A percentile compares a stretch with the other conserved stretches of the same genome.
Evolutionary conservation across 1,284 basidiomycete genomes (phyloP).

Genomic region (Rhodotorula sp.): DNA sequence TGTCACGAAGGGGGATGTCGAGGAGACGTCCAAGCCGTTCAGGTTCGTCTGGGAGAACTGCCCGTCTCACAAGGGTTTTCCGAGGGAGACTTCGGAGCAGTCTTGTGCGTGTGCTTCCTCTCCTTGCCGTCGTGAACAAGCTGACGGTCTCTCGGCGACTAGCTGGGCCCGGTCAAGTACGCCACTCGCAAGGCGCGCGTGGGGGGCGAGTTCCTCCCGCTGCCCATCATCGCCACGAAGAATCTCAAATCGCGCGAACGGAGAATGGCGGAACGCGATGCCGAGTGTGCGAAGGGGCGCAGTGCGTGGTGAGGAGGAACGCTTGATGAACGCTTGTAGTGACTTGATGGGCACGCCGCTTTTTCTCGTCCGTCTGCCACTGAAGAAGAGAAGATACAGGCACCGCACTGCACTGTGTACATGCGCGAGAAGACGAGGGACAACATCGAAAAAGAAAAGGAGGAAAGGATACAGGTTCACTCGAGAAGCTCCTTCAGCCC

Average conservation of each 20-base stretch:
- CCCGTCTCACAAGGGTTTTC: too few species aligned
- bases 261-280: background rate
- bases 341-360: background rate
- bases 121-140: too few species aligned
- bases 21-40: too few species aligned
- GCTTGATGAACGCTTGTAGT: background rate
- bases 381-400: background rate
- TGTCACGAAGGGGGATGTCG: too few species aligned
- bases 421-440: background rate
- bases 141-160: too few species aligned
- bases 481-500: constrained; percentile 13
- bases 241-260: background rate
- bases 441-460: background rate
- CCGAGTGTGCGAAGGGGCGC: background rate
- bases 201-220: too few species aligned
- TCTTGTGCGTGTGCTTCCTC: too few species aligned
- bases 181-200: too few species aligned
- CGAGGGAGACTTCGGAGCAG: too few species aligned
- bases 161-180: too few species aligned
- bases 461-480: background rate
- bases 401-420: background rate
- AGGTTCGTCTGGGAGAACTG: too few species aligned
- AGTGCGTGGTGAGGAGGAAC: background rate
- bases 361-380: background rate
- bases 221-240: background rate